Evolutionary conservation across 257 asterid species (phyloP).

Genomic region (Salvia splendens): DNA sequence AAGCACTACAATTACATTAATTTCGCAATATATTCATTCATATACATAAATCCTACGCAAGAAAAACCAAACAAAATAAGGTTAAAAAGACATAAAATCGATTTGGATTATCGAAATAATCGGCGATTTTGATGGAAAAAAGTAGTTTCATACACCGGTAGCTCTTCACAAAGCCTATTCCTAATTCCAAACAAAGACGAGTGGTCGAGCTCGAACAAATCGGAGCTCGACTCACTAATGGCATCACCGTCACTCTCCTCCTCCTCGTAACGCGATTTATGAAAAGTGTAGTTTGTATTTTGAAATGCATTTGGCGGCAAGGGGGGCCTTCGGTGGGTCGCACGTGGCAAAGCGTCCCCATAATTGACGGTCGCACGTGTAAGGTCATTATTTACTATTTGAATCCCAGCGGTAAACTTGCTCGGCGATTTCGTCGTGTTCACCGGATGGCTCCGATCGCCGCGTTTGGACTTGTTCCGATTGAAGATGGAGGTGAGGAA

Average conservation of each 20-base stretch:
- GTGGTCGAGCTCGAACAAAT: slow-evolving; percentile 78
- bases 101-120: slow-evolving; percentile 35
- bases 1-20: not conserved
- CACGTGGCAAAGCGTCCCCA: slow-evolving; percentile 49
- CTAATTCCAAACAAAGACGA: slow-evolving; percentile 38
- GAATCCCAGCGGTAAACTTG: slow-evolving; percentile 1
- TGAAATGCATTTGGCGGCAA: slow-evolving; percentile 39
- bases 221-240: slow-evolving; percentile 72
- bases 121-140: slow-evolving; percentile 45
- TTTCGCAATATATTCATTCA: no score
- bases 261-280: no score
- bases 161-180: slow-evolving; percentile 58
- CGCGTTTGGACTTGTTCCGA: slow-evolving; percentile 34
- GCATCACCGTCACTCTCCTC: slow-evolving; percentile 19
- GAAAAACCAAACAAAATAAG: no score
- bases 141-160: slow-evolving; percentile 81
- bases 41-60: no score
- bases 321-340: slow-evolving; percentile 39
- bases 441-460: not conserved
- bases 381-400: slow-evolving; percentile 48
- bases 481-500: slow-evolving; percentile 57
- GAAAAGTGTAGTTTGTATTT: slow-evolving; percentile 21
- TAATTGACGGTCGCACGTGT: slow-evolving; percentile 45
- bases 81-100: no score
- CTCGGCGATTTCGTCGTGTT: no score